These are phyloP conservation scores for Bolboschoenoplectus hybrid DNA, from an alignment of 202 grass and related monocot genomes.

Conservation along the genomic window DNA sequence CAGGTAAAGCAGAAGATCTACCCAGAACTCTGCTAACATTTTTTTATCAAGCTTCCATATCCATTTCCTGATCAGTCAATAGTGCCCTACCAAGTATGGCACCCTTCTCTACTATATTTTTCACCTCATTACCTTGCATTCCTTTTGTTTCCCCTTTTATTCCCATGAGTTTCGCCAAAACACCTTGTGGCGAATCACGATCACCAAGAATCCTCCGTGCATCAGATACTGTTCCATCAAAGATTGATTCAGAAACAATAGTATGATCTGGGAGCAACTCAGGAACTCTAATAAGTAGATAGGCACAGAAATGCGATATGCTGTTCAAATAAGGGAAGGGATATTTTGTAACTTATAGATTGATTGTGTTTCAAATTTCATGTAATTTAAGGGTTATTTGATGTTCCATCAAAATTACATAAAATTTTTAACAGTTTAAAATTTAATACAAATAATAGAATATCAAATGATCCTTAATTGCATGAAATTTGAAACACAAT, in stretches of 20 bases:
- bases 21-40: constrained; percentile 10
- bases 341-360: no score
- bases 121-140: not conserved
- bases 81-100: not conserved
- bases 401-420: no score
- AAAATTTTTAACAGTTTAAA: no score
- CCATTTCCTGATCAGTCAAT: not conserved
- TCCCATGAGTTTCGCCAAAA: not conserved
- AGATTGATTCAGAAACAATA: not conserved
- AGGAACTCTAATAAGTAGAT: constrained; percentile 18
- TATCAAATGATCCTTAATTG: no score
- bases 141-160: no score
- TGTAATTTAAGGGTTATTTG: no score
- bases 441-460: no score
- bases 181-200: constrained; percentile 14
- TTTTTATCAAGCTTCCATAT: not conserved
- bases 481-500: no score
- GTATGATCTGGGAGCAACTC: constrained; percentile 34
- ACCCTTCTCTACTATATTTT: not conserved
- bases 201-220: not conserved
- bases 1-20: constrained; percentile 1
- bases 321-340: not conserved
- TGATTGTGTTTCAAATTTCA: no score
- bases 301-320: constrained; percentile 41
- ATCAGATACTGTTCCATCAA: not conserved